Conservation (phyloP, 2,329 filamentous ascomycete genomes). For the Davidsoniella neocaledoniae region DNA sequence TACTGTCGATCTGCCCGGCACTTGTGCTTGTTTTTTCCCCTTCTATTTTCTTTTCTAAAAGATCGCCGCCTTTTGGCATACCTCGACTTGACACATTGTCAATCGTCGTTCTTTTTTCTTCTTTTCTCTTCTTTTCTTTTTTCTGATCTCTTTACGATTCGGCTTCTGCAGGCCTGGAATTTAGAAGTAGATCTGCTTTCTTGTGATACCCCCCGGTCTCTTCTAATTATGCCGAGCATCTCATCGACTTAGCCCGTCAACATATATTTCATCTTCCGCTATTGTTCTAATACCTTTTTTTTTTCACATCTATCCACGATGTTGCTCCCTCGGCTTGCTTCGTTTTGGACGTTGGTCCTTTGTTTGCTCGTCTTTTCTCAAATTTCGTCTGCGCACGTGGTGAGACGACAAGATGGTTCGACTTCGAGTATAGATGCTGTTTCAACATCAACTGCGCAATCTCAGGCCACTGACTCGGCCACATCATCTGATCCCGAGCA, state of each 20-base stretch:
- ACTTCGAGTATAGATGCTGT: not conserved
- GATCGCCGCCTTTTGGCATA: too few species aligned
- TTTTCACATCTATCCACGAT: slow-evolving; percentile 1
- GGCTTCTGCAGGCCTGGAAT: not conserved
- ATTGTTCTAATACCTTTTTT: too few species aligned
- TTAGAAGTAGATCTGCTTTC: not conserved
- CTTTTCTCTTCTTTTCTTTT: not conserved
- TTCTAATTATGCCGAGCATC: not conserved
- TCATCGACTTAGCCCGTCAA: too few species aligned
- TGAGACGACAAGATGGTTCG: slow-evolving; percentile 21
- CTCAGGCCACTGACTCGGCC: too few species aligned
- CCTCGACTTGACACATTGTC: too few species aligned
- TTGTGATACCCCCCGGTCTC: not conserved
- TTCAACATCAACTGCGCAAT: too few species aligned
- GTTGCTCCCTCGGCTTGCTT: slow-evolving; percentile 2
- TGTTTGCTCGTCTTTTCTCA: slow-evolving; percentile 25
- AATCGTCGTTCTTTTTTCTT: not conserved
- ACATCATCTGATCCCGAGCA: not conserved
- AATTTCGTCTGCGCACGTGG: slow-evolving; percentile 20
- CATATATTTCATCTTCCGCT: too few species aligned
- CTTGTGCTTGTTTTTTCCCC: not conserved
- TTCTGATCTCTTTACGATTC: not conserved
- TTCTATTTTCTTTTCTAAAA: not conserved
- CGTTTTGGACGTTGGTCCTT: slow-evolving; percentile 18
- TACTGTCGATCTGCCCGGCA: too few species aligned